Percentiles rank a stretch among this genome's conserved stretches.
Evolutionary conservation across 768 basidiomycete genomes (phyloP).

Genomic region (Mrakia frigida): DNA sequence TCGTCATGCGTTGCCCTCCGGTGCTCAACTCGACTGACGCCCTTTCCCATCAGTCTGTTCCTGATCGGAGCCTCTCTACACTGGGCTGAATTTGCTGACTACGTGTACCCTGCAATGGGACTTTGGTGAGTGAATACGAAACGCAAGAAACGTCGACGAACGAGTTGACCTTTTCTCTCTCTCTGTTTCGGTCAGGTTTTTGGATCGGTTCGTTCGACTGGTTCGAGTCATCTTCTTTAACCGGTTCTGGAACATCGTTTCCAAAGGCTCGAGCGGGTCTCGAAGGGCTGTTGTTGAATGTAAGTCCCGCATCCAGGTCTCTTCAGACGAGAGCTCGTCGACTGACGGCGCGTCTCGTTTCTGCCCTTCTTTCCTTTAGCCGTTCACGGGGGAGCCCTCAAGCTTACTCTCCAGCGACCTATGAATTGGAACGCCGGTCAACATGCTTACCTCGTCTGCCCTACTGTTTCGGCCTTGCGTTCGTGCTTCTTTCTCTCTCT

Average conservation of each 20-base stretch:
- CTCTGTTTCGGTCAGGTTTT: neutral
- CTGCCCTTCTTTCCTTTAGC: neutral
- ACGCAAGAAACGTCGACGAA: neutral
- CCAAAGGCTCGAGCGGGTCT: neutral
- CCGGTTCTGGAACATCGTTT: conserved; percentile 38
- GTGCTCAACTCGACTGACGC: neutral
- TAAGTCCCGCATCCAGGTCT: neutral
- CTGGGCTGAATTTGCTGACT: conserved; percentile 34
- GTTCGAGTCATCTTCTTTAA: conserved; percentile 40
- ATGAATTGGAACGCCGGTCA: conserved; percentile 40
- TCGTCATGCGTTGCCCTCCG: neutral
- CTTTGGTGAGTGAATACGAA: neutral
- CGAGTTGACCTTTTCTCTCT: neutral
- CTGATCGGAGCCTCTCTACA: conserved; percentile 38
- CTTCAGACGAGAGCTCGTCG: neutral
- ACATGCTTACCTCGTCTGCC: conserved; percentile 43
- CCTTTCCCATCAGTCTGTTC: neutral
- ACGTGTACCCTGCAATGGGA: conserved; percentile 33
- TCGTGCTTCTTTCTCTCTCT: neutral
- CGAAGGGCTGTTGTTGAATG: neutral
- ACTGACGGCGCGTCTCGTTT: neutral
- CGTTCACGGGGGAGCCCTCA: conserved; percentile 23
- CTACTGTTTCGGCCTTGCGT: conserved; percentile 38
- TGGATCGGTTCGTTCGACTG: conserved; percentile 41
- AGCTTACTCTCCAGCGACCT: conserved; percentile 23